Conservation (phyloP, 169 alveolate species). For the Hepatocystis sp. region DNA sequence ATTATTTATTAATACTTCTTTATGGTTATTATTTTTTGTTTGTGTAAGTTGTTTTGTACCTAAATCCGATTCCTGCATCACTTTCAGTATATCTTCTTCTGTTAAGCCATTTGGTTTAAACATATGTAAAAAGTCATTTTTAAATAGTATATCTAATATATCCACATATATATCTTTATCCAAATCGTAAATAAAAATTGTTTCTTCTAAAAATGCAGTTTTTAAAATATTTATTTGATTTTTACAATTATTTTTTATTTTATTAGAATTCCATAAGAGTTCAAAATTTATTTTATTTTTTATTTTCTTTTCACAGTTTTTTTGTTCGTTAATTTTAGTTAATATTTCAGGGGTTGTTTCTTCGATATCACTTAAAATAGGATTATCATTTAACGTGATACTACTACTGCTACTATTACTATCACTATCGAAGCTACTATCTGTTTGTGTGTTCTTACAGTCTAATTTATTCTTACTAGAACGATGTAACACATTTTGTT, state of each 20-base stretch:
- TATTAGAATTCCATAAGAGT: conserved; percentile 63
- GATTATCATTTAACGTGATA: conserved; percentile 11
- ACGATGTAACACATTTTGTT: too few relatives aligned
- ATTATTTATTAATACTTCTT: neutral
- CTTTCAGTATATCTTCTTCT: conserved; percentile 4
- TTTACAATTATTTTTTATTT: conserved; percentile 40
- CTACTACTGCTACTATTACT: conserved; percentile 8
- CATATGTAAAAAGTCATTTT: conserved; percentile 19
- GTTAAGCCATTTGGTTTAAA: conserved; percentile 6
- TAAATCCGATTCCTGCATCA: neutral
- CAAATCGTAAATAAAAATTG: conserved; percentile 38
- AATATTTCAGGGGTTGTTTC: neutral
- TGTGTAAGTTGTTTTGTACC: too few relatives aligned
- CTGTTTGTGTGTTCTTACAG: neutral
- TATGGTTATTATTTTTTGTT: neutral
- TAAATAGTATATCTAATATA: conserved; percentile 52
- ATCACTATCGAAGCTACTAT: conserved; percentile 1
- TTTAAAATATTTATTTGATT: conserved; percentile 60
- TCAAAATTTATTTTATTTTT: conserved; percentile 74
- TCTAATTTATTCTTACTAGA: neutral
- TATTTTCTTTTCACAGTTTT: conserved; percentile 24
- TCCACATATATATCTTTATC: conserved; percentile 71
- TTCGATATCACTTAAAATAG: conserved; percentile 39
- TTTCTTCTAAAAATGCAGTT: conserved; percentile 74
- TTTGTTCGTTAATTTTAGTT: neutral